These are phyloP conservation scores for Saitozyma podzolica DNA, from an alignment of 768 basidiomycete genomes.

Conservation along the genomic window DNA sequence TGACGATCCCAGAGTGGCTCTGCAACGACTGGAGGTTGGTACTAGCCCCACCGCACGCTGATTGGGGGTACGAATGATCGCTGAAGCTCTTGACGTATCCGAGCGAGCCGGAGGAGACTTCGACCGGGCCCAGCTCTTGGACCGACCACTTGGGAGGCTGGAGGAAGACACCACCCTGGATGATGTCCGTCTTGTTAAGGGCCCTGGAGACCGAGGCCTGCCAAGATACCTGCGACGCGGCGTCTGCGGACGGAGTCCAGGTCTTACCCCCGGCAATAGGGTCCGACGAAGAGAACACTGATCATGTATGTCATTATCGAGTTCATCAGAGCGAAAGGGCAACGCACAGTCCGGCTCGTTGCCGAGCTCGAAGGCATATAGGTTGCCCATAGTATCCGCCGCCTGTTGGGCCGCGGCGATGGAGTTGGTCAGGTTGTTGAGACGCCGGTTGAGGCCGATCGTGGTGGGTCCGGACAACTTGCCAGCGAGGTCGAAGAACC, in stretches of 20 bases:
- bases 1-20: constrained; percentile 55
- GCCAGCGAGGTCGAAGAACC: constrained; percentile 50
- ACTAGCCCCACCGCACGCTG: constrained; percentile 42
- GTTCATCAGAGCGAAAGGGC: not conserved
- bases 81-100: constrained; percentile 54
- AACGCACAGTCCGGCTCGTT: constrained; percentile 55
- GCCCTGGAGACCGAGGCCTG: constrained; percentile 47
- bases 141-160: constrained; percentile 50
- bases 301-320: constrained; percentile 24
- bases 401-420: constrained; percentile 51
- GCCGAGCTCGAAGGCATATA: constrained; percentile 54
- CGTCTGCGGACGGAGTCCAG: constrained; percentile 53
- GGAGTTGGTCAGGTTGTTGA: constrained; percentile 53
- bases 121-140: constrained; percentile 45
- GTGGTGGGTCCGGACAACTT: constrained; percentile 52
- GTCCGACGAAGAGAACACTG: constrained; percentile 52
- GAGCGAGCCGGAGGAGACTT: constrained; percentile 51
- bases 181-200: constrained; percentile 42
- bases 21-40: constrained; percentile 52
- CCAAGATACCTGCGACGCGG: constrained; percentile 43
- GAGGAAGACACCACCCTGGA: constrained; percentile 54
- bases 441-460: constrained; percentile 54
- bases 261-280: constrained; percentile 34
- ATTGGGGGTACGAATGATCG: constrained; percentile 15
- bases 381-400: constrained; percentile 49